These are phyloP conservation scores for Colletotrichum truncatum DNA, from an alignment of 2,329 filamentous ascomycete genomes.

Conservation along the genomic window DNA sequence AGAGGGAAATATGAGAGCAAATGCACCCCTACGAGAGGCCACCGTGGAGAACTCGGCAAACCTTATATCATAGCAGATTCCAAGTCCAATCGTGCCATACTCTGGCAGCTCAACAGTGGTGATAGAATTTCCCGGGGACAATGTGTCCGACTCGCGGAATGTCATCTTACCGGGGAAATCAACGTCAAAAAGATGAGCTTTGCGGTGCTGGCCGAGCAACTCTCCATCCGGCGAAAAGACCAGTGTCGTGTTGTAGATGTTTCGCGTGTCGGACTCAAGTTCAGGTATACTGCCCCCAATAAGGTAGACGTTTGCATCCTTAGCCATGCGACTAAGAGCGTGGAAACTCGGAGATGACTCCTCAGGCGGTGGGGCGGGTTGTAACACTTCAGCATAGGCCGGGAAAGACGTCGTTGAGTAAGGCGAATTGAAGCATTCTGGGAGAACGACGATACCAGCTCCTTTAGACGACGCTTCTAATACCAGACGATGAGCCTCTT, in stretches of 20 bases:
- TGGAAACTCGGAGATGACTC: conserved; percentile 85
- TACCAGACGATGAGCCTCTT: conserved; percentile 82
- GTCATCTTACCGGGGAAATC: conserved; percentile 94
- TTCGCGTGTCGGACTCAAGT: conserved; percentile 61
- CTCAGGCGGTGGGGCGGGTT: conserved; percentile 75
- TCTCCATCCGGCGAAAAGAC: conserved; percentile 81
- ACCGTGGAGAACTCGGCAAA: conserved; percentile 94
- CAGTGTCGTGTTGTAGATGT: conserved; percentile 91
- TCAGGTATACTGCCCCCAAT: conserved; percentile 95
- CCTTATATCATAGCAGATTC: conserved; percentile 97
- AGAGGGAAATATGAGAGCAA: conserved; percentile 91
- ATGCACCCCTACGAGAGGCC: conserved; percentile 85
- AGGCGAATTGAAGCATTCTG: conserved; percentile 98
- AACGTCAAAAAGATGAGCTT: conserved; percentile 97
- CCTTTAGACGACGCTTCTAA: conserved; percentile 79
- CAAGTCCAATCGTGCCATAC: conserved; percentile 86
- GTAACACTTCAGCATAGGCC: conserved; percentile 88
- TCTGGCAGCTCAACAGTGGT: conserved; percentile 87
- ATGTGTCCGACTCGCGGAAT: conserved; percentile 90
- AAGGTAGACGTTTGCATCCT: conserved; percentile 80
- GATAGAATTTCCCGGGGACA: conserved; percentile 84
- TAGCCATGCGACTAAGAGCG: conserved; percentile 81
- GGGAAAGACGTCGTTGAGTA: conserved; percentile 94
- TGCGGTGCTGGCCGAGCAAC: conserved; percentile 87
- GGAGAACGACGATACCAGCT: conserved; percentile 87